These are phyloP conservation scores for Bipolaris oryzae DNA, from an alignment of 2,329 filamentous ascomycete species.

Conservation along the genomic window DNA sequence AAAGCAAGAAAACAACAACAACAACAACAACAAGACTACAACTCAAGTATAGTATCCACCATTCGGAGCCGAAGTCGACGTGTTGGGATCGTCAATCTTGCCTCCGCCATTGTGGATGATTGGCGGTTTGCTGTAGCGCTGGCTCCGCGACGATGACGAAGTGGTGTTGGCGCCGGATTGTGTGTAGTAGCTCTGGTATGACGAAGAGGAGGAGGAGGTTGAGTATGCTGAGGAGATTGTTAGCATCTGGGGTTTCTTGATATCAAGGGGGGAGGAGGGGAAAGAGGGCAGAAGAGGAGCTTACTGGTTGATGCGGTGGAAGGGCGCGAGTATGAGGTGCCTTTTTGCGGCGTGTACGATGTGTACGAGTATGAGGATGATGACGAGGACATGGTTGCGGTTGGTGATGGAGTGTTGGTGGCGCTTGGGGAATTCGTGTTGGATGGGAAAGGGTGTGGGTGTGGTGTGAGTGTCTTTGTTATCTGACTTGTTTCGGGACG, in stretches of 20 bases:
- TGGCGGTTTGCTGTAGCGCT: constrained; percentile 38
- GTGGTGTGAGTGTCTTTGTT: neutral
- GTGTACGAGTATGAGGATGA: neutral
- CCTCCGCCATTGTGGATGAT: constrained; percentile 42
- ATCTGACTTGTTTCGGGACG: neutral
- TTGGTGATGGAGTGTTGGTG: neutral
- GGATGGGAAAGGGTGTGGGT: neutral
- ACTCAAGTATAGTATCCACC: constrained; percentile 38
- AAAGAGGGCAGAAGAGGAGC: too few relatives aligned
- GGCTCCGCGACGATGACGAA: constrained; percentile 26
- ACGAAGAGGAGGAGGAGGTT: constrained; percentile 33
- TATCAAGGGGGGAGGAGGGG: constrained; percentile 24
- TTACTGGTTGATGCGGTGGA: constrained; percentile 8
- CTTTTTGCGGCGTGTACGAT: neutral
- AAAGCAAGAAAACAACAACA: neutral
- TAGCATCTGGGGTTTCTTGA: constrained; percentile 26
- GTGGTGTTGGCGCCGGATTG: constrained; percentile 22
- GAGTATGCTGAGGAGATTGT: constrained; percentile 30
- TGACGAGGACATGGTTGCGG: neutral
- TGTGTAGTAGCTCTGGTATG: constrained; percentile 35
- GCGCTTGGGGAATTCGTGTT: neutral
- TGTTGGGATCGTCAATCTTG: constrained; percentile 36
- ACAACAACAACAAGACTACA: neutral
- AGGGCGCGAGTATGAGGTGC: constrained; percentile 20
- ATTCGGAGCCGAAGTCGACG: constrained; percentile 36